These are phyloP conservation scores for Pouteria glomerata DNA, from an alignment of 148 eudicot genomes.

Conservation along the genomic window DNA sequence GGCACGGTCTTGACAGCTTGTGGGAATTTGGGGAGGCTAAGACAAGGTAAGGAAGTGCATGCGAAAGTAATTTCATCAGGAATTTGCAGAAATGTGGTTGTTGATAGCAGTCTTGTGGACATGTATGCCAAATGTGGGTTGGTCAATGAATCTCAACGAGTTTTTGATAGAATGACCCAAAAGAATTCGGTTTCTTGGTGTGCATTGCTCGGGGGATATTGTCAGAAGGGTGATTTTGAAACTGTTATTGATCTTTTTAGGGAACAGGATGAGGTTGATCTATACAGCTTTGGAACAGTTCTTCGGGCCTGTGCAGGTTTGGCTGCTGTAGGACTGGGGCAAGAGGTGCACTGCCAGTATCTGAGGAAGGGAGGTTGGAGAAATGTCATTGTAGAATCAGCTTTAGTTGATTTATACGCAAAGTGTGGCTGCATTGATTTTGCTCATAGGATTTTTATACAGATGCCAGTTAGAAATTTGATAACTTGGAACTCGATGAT, in stretches of 20 bases:
- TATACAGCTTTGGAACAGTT: conserved; percentile 75
- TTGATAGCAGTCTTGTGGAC: conserved; percentile 72
- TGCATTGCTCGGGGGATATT: conserved; percentile 77
- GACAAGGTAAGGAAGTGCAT: conserved; percentile 71
- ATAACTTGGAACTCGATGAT: conserved; percentile 91
- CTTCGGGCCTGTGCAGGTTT: conserved; percentile 86
- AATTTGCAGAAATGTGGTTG: conserved; percentile 46
- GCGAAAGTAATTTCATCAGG: conserved; percentile 43
- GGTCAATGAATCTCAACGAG: conserved; percentile 35
- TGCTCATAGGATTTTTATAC: conserved; percentile 57
- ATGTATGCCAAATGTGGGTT: conserved; percentile 83
- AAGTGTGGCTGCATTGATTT: conserved; percentile 68
- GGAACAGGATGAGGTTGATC: conserved; percentile 37
- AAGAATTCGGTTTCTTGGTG: conserved; percentile 68
- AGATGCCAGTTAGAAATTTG: conserved; percentile 56
- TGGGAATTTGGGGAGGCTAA: conserved; percentile 56
- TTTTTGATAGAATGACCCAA: conserved; percentile 56
- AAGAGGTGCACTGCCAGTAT: conserved; percentile 78
- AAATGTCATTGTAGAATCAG: conserved; percentile 70
- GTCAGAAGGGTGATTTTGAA: conserved; percentile 59
- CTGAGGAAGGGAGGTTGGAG: conserved; percentile 53
- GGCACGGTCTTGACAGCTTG: conserved; percentile 69
- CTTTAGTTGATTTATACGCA: conserved; percentile 81
- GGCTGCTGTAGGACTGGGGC: conserved; percentile 65
- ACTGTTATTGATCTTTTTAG: conserved; percentile 52